Conservation (phyloP, 2,329 filamentous ascomycete species). For the Teratosphaeria nubilosa region DNA sequence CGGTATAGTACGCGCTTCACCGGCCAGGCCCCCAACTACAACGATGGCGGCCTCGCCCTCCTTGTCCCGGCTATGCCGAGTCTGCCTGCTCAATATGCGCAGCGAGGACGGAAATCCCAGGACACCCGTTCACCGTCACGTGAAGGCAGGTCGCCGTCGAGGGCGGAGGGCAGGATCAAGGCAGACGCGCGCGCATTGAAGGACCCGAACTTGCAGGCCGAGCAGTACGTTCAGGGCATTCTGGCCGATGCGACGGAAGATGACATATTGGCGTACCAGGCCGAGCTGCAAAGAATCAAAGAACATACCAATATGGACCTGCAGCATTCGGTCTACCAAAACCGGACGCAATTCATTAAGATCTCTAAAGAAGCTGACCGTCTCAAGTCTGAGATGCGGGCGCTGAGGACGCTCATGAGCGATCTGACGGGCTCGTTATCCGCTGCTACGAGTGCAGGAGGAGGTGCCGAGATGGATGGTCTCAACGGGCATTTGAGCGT, state of each 20-base stretch:
- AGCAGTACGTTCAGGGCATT: conserved; percentile 55
- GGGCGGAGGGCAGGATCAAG: conserved; percentile 40
- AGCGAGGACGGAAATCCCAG: neutral
- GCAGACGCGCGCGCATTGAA: conserved; percentile 69
- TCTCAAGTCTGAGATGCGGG: conserved; percentile 90
- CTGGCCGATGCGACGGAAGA: conserved; percentile 79
- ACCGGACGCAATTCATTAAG: conserved; percentile 96
- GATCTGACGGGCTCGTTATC: conserved; percentile 57
- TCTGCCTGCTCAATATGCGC: conserved; percentile 47
- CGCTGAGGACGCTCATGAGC: conserved; percentile 79
- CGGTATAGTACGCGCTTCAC: conserved; percentile 83
- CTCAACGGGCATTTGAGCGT: conserved; percentile 23
- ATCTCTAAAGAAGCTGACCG: conserved; percentile 99
- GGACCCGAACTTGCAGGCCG: conserved; percentile 68
- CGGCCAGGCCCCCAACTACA: conserved; percentile 56
- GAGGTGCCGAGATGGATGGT: neutral
- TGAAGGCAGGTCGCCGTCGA: conserved; percentile 30
- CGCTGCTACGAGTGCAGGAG: conserved; percentile 25
- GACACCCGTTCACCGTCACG: conserved; percentile 1
- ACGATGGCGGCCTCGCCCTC: conserved; percentile 51
- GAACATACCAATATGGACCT: conserved; percentile 70
- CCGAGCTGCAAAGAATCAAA: conserved; percentile 65
- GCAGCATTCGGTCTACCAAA: conserved; percentile 93
- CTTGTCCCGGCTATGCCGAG: conserved; percentile 49
- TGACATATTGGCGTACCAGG: conserved; percentile 75